Conservation (phyloP, 371 early-diverging fungal species). For the Batkoa obscura region DNA sequence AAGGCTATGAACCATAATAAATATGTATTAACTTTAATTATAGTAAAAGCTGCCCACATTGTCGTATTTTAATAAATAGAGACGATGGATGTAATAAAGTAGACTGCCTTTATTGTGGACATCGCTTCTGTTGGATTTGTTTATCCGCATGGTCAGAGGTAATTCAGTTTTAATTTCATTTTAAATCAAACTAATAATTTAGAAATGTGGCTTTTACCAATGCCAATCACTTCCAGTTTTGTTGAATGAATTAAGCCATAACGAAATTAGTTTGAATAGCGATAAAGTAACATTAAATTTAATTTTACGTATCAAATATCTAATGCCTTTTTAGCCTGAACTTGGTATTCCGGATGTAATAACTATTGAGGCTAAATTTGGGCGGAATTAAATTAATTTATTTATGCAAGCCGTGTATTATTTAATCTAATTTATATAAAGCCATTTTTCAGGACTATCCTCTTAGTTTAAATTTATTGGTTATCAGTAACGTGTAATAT, state of each 20-base stretch:
- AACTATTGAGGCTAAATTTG: conserved; percentile 20
- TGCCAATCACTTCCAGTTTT: conserved; percentile 8
- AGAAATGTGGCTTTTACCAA: conserved; percentile 19
- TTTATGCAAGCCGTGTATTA: no score
- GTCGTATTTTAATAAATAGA: conserved; percentile 49
- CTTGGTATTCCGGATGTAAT: conserved; percentile 28
- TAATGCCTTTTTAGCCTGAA: conserved; percentile 12
- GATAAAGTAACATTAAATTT: background rate
- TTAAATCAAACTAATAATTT: background rate
- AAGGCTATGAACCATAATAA: background rate
- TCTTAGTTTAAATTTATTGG: no score
- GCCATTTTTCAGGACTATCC: no score
- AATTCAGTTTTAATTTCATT: background rate
- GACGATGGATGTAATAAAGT: conserved; percentile 69
- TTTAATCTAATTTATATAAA: no score
- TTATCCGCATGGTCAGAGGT: conserved; percentile 16
- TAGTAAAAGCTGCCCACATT: conserved; percentile 45
- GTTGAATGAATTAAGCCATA: background rate
- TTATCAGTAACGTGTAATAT: no score
- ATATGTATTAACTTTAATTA: background rate
- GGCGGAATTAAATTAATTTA: no score
- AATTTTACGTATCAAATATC: no score
- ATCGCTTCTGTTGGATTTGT: conserved; percentile 49
- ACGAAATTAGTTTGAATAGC: no score
- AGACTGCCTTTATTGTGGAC: conserved; percentile 50